These are phyloP conservation scores for Pelargonium nanum DNA, from an alignment of 345 rosid species.

Conservation along the genomic window DNA sequence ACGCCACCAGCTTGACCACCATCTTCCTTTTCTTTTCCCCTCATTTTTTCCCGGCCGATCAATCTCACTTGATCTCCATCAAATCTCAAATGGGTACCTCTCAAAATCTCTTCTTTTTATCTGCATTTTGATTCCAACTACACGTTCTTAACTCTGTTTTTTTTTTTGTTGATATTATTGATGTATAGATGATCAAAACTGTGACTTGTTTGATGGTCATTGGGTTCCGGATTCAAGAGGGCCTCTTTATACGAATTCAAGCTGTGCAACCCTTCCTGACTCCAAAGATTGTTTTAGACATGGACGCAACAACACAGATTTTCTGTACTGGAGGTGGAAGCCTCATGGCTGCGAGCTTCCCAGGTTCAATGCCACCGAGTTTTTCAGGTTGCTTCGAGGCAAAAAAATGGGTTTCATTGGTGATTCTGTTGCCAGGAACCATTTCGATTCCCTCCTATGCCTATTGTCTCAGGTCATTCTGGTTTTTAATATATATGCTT, in stretches of 20 bases:
- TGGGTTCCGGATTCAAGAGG: conserved; percentile 56
- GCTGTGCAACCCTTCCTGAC: conserved; percentile 57
- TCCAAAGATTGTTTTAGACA: conserved; percentile 65
- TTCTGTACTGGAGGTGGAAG: conserved; percentile 89
- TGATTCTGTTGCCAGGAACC: conserved; percentile 85
- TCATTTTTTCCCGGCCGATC: too few relatives aligned
- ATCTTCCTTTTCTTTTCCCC: too few relatives aligned
- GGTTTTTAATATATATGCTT: neutral
- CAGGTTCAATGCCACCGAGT: conserved; percentile 42
- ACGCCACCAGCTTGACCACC: too few relatives aligned
- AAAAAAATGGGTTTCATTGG: conserved; percentile 72
- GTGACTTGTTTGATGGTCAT: conserved; percentile 53
- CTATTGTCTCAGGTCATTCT: conserved; percentile 55
- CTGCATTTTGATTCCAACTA: too few relatives aligned
- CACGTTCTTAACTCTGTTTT: neutral
- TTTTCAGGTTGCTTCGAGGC: conserved; percentile 47
- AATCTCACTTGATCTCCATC: too few relatives aligned
- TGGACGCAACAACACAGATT: conserved; percentile 55
- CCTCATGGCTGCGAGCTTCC: conserved; percentile 64
- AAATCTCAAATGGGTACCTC: too few relatives aligned
- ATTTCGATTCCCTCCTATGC: conserved; percentile 78
- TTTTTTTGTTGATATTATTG: neutral
- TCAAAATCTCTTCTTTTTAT: too few relatives aligned
- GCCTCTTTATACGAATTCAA: conserved; percentile 48
- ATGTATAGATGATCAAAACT: conserved; percentile 18